phyloP scores from a whole-genome alignment of 2,329 filamentous ascomycete genomes.

The Microsporum ferrugineum region DNA sequence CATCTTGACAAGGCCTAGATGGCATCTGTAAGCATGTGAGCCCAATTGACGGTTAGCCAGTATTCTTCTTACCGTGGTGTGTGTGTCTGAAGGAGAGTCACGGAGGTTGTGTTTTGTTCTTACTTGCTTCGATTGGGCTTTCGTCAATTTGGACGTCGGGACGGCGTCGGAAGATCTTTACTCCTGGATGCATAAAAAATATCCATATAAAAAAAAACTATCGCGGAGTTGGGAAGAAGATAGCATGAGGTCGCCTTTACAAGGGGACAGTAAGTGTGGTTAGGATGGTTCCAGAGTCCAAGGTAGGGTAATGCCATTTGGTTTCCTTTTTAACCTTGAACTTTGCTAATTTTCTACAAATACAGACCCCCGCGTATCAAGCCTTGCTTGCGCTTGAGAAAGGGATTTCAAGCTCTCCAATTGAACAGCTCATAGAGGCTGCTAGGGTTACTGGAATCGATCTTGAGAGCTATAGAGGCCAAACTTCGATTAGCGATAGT shows the following conservation, averaged over 20 bases:
- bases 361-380: slow-evolving; percentile 31
- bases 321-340: slow-evolving; percentile 11
- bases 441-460: slow-evolving; percentile 34
- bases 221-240: neutral
- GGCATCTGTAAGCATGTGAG: neutral
- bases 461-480: slow-evolving; percentile 21
- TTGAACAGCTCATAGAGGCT: slow-evolving; percentile 30
- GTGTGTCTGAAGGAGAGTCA: neutral
- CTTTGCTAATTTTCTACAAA: slow-evolving; percentile 7
- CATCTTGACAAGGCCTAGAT: slow-evolving; percentile 33
- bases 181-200: neutral
- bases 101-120: neutral
- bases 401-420: slow-evolving; percentile 28
- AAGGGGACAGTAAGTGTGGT: neutral
- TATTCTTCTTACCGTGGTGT: neutral
- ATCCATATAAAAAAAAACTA: neutral
- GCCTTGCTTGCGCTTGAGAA: slow-evolving; percentile 37
- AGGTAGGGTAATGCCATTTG: neutral
- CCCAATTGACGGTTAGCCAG: neutral
- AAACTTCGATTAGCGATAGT: neutral
- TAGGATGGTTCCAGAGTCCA: neutral
- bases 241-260: neutral
- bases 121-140: neutral
- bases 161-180: neutral
- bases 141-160: neutral